These are phyloP conservation scores for Colletotrichum cereale DNA, from an alignment of 2,329 filamentous ascomycete species.

Conservation along the genomic window DNA sequence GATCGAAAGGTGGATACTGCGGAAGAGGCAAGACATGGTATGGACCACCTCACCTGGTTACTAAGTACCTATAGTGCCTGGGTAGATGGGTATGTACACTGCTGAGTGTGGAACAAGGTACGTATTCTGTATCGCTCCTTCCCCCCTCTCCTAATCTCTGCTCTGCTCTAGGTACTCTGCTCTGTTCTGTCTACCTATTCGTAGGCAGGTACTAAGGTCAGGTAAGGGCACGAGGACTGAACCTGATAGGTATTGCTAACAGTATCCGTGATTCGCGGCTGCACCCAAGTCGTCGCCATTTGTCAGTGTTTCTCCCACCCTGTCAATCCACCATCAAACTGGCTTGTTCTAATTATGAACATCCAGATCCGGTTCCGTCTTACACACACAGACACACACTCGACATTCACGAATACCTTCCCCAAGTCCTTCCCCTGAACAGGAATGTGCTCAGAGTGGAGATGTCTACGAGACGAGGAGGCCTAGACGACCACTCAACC, in stretches of 20 bases:
- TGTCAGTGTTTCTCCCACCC: not conserved
- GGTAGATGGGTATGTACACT: too few species aligned
- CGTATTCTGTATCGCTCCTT: constrained; percentile 11
- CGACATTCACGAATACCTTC: not conserved
- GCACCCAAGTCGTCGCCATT: not conserved
- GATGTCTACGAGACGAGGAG: not conserved
- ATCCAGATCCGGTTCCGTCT: not conserved
- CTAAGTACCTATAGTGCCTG: too few species aligned
- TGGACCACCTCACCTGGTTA: too few species aligned
- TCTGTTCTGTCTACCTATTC: not conserved
- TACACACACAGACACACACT: not conserved
- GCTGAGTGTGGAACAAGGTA: too few species aligned
- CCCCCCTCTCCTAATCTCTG: not conserved
- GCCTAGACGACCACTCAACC: not conserved
- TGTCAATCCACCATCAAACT: not conserved
- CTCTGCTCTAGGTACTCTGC: not conserved
- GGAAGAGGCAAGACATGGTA: constrained; percentile 23
- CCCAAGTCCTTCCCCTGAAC: not conserved
- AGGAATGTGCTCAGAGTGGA: not conserved
- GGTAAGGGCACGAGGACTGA: not conserved
- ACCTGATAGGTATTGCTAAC: not conserved
- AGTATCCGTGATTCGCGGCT: not conserved
- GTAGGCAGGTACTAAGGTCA: too few species aligned
- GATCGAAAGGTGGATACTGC: constrained; percentile 8
- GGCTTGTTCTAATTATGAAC: not conserved